Conservation (phyloP, 306 rosid genomes). For the Cercis canadensis region DNA sequence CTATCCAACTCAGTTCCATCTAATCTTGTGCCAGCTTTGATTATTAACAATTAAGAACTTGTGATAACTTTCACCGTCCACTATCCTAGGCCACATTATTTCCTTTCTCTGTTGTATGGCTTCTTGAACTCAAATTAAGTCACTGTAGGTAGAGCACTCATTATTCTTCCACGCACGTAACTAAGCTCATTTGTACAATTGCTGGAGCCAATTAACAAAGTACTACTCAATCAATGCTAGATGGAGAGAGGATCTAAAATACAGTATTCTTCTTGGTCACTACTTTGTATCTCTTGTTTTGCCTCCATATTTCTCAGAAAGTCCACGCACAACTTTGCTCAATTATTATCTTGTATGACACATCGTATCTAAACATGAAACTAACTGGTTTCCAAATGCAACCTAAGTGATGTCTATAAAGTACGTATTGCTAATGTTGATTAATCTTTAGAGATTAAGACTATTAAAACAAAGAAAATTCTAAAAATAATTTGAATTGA, state of each 20-base stretch:
- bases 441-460: neutral
- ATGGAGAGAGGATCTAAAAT: conserved; percentile 1
- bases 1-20: neutral
- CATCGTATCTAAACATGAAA: neutral
- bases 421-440: neutral
- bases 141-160: conserved; percentile 30
- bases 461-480: neutral
- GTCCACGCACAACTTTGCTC: conserved; percentile 4
- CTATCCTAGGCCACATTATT: conserved; percentile 11
- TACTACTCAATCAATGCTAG: conserved; percentile 21
- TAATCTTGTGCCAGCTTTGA: conserved; percentile 10
- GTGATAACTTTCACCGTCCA: conserved; percentile 15
- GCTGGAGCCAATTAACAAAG: conserved; percentile 13
- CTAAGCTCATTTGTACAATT: neutral
- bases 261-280: neutral
- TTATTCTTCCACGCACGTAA: neutral
- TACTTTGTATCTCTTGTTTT: neutral
- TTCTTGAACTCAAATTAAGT: conserved; percentile 25
- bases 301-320: neutral
- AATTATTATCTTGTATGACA: neutral
- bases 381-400: neutral
- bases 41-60: neutral
- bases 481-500: neutral
- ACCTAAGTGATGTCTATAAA: neutral
- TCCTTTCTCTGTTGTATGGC: neutral